Base-by-base conservation (phyloP, 306 rosid genomes). In the Dalbergia cultrata region DNA sequence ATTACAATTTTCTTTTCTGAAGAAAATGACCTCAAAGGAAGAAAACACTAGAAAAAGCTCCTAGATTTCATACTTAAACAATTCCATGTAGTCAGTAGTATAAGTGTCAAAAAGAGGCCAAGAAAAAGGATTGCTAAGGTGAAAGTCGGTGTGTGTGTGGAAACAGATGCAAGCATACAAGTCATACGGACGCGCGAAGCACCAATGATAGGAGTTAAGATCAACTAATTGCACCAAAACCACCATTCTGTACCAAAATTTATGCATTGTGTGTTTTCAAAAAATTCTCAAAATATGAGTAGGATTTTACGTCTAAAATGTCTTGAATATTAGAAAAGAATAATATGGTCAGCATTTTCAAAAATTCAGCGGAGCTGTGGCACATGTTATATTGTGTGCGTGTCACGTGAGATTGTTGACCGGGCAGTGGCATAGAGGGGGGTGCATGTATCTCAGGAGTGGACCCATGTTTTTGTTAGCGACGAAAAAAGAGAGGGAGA, bases 21-120 rank as follows among this genome's bases (percentile, higher is more conserved):
- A 80, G 86, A 86, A 77, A 83, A 86, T 84, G 90, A 83, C 87
- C 61, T 39, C 73, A 83, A 78, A 54, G 78, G 89, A 80, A 72
- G 72, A 67, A 53, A 80, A 67, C 83, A 83, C 71, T 35, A 8
- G 54, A 54, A 79, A 85, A 80, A 86, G 84, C 41, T 73, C 72
- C 33, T 9, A 68, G 69, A 80, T 77, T 77, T 86, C 73, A 34
- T 83, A 67, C 83, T 80, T 72, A 73, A 83, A 80, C 79, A 60
- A 86, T 62, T 76, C 16, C 73, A 86, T 52, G 13, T 52, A 33
- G 81, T 71, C 52, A 64, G 70, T 52, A 64, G 70, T 72, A 63
- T 74, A 64, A 70, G 71, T 61, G 77, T 82, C 82, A 58, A 78
- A 65, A 78, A 74, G 56, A 62, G 72, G 62, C 57, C 49, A 74